Percentiles rank a stretch among this genome's conserved stretches.
phyloP scores from a whole-genome alignment of 139 green algal species.

The Chlorella ohadii region DNA sequence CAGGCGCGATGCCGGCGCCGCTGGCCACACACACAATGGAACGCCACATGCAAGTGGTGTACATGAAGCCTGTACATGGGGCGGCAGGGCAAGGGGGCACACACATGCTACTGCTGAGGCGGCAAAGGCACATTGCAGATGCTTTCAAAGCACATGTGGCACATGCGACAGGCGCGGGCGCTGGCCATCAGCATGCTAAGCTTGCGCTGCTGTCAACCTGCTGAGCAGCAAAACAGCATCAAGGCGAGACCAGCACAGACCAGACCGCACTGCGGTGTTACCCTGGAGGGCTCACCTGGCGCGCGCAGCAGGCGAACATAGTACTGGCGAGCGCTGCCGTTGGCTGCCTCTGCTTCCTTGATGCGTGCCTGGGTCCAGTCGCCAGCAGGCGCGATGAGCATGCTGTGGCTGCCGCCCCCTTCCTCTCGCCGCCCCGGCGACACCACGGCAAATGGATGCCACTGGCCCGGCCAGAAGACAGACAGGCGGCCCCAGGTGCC shows the following conservation, averaged over 20 bases:
- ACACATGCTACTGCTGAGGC: too few species aligned
- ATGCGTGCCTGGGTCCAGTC: conserved; percentile 9
- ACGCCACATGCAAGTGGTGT: conserved; percentile 4
- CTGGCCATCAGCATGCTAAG: too few species aligned
- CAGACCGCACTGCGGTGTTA: too few species aligned
- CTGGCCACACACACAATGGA: neutral
- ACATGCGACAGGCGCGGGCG: too few species aligned
- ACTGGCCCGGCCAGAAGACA: neutral
- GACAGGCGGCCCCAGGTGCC: neutral
- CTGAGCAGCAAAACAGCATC: too few species aligned
- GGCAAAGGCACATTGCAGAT: neutral
- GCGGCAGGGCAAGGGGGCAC: too few species aligned
- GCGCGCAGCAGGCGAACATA: conserved; percentile 10
- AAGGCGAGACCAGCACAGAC: too few species aligned
- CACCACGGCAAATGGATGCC: conserved; percentile 3
- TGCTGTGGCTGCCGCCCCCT: neutral
- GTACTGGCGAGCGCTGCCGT: too few species aligned
- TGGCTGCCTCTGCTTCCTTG: neutral
- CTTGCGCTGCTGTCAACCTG: too few species aligned
- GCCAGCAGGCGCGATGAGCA: neutral
- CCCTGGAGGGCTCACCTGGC: neutral
- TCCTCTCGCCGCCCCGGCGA: neutral
- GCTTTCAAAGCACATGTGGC: too few species aligned
- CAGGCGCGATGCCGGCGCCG: conserved; percentile 10
- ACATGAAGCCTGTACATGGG: conserved; percentile 1